Base-by-base conservation (phyloP, 106 monocot species). In the Gastrodia elata region DNA sequence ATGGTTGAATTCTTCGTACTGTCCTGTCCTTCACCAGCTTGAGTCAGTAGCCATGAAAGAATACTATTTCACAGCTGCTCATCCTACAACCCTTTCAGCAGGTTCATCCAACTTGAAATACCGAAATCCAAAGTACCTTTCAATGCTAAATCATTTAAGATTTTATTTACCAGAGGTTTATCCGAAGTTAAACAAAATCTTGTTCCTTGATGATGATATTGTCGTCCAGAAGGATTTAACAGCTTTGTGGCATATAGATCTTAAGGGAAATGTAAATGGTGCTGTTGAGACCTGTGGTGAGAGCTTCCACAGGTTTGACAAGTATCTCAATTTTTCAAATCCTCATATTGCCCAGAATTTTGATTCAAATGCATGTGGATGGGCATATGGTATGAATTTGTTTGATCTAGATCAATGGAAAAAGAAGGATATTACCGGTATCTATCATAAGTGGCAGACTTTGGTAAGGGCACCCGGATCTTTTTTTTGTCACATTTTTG, bases 1-100 rank as follows among this genome's bases (percentile, higher is more conserved):
- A 81, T 91, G 90, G 90, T 64, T 91, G 75, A 91, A 91, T 56
- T 91, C 87, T 61, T 87, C 90, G 20, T 87, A 91, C 57, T 91
- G 87, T 64, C 90, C 90, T 33, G 90, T 91, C 13, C 65, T 91
- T 38, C 80, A 82, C 4, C 90, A 91, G 46, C 87, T 91, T 30
- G 90, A 91, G 74, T 91, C 90, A 75, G 79, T 84, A 73, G 84
- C 90, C 37, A 91, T 91, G 90, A 91, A 91, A 78, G 87, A 82
- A 35, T 91, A 83, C 56, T 91, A 87, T 72, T 91, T 91, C 71
- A 86, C 80, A 48, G 80, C 87, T 37, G 82, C 82, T 82, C 90
- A 83, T 71, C 82, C 84, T 38, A 81, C 90, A 11, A 87, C 87
- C 42, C 79, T 91, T 49, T 87, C 90, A 49, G 77, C 90, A 18